Evolutionary conservation across 768 basidiomycete species (phyloP).

Genomic region (Zangia roseola): DNA sequence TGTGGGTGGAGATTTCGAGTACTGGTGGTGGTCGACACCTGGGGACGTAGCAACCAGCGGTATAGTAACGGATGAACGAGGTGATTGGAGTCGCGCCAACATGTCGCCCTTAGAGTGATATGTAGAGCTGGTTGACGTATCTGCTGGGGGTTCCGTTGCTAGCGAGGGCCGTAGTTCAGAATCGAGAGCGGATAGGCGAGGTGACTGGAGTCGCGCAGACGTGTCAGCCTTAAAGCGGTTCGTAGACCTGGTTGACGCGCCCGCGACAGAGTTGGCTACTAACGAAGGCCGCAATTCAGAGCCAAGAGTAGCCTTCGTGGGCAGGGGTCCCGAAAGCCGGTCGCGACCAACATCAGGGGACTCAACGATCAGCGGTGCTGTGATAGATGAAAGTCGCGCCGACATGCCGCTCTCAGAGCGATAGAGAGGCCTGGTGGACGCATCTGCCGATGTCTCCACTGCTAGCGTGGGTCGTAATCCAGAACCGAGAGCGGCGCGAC

Average conservation of each 20-base stretch:
- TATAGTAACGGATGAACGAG: neutral
- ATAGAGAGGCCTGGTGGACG: neutral
- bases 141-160: neutral
- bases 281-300: neutral
- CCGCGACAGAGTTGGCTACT: neutral
- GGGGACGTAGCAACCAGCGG: conserved; percentile 7
- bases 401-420: neutral
- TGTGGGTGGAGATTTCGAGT: too few relatives aligned
- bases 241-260: neutral
- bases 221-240: neutral
- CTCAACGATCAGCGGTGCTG: neutral
- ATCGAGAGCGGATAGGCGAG: too few relatives aligned
- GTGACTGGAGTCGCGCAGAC: neutral
- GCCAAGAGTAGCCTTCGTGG: neutral
- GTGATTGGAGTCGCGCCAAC: neutral
- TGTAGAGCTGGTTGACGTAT: neutral
- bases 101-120: neutral
- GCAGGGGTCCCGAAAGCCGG: too few relatives aligned
- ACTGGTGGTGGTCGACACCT: too few relatives aligned
- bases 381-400: neutral
- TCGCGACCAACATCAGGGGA: neutral
- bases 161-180: neutral
- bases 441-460: neutral
- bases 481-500: neutral
- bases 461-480: neutral